Conservation (phyloP, 2,329 filamentous ascomycete genomes). For the Septoria petroselini region DNA sequence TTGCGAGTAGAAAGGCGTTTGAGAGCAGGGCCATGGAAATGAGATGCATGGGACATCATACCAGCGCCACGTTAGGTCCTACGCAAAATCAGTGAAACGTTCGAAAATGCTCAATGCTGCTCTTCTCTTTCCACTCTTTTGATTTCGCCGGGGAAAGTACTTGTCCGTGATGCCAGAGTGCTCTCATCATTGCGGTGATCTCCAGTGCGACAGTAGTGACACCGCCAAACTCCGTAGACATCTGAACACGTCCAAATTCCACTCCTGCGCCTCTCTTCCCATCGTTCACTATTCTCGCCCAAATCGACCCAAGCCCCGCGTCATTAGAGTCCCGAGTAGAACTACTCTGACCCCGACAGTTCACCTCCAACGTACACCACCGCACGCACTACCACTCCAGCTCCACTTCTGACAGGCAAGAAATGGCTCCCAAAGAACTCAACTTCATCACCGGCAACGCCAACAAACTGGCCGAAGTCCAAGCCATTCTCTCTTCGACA, state of each 20-base stretch:
- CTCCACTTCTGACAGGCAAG: background rate
- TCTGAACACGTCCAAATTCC: no score
- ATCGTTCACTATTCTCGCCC: no score
- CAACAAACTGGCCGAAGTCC: constrained; percentile 88
- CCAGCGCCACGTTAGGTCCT: constrained; percentile 27
- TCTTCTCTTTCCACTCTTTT: background rate
- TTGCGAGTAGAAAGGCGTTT: constrained; percentile 30
- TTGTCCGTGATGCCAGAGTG: no score
- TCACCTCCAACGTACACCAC: background rate
- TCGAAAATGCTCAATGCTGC: constrained; percentile 21
- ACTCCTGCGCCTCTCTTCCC: no score
- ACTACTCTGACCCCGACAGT: no score
- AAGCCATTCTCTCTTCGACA: constrained; percentile 73
- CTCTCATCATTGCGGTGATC: no score
- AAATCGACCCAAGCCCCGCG: no score
- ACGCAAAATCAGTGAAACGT: constrained; percentile 29
- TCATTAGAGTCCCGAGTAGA: no score
- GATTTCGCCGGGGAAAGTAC: background rate
- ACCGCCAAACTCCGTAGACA: no score
- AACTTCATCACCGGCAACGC: constrained; percentile 97
- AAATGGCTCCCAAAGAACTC: constrained; percentile 50
- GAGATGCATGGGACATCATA: constrained; percentile 26
- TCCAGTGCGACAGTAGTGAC: no score
- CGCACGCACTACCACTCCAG: constrained; percentile 4
- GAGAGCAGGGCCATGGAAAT: constrained; percentile 26